Evolutionary conservation across 495 filamentous ascomycete species (phyloP).

Genomic region (Aspergillus cristatus): DNA sequence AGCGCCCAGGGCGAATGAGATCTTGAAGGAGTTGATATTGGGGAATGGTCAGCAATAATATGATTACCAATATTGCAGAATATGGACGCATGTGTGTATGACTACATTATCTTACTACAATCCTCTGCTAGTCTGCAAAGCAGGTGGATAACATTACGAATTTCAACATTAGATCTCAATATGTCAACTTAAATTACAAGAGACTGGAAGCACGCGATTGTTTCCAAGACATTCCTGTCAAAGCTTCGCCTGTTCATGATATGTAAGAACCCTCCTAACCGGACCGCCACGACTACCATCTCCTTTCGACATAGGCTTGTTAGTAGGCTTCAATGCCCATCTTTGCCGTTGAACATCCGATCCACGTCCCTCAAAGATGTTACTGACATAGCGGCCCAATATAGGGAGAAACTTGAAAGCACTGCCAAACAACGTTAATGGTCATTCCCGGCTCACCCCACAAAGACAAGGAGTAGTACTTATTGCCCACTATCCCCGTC

Average conservation of each 20-base stretch:
- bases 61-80: too few species aligned
- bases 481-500: slow-evolving; percentile 14
- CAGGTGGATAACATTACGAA: too few species aligned
- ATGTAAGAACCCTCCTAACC: slow-evolving; percentile 1
- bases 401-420: slow-evolving; percentile 14
- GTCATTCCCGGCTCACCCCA: background rate
- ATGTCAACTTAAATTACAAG: too few species aligned
- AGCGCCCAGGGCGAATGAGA: slow-evolving; percentile 58
- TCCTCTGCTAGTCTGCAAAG: too few species aligned
- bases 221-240: too few species aligned
- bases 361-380: slow-evolving; percentile 2
- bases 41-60: too few species aligned
- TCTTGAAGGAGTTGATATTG: slow-evolving; percentile 50
- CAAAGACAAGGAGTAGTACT: background rate
- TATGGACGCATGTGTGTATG: too few species aligned
- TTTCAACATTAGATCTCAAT: too few species aligned
- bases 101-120: too few species aligned
- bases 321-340: slow-evolving; percentile 8
- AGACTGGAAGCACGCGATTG: too few species aligned
- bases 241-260: background rate
- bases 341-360: slow-evolving; percentile 2
- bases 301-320: slow-evolving; percentile 3
- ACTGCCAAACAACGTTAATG: slow-evolving; percentile 1
- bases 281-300: slow-evolving; percentile 14
- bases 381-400: slow-evolving; percentile 3